These are phyloP conservation scores for Ceratonia siliqua DNA, from an alignment of 306 rosid species.

Conservation along the genomic window DNA sequence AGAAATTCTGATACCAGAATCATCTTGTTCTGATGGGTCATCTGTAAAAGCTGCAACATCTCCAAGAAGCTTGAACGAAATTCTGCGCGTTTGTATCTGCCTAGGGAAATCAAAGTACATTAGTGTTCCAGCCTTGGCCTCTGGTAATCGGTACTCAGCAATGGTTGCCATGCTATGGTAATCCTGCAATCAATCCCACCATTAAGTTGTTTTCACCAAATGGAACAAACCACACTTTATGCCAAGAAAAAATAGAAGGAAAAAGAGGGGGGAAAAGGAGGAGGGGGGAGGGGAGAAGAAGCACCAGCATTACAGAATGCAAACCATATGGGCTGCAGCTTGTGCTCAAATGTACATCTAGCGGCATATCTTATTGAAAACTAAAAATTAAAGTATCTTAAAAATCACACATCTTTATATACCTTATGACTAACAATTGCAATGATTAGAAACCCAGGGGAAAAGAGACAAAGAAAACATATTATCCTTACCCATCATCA, in stretches of 20 bases:
- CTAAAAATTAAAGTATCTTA: background rate
- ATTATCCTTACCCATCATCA: background rate
- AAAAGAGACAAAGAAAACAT: background rate
- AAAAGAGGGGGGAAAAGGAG: background rate
- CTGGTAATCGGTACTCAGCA: slow-evolving; percentile 91
- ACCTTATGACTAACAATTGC: background rate
- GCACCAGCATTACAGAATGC: background rate
- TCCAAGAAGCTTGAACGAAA: slow-evolving; percentile 82
- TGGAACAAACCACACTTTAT: background rate
- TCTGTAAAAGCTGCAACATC: slow-evolving; percentile 82
- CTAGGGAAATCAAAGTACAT: slow-evolving; percentile 92
- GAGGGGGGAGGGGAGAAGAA: background rate
- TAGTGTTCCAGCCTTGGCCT: slow-evolving; percentile 80
- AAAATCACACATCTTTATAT: background rate
- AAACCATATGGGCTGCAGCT: background rate
- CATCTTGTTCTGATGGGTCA: slow-evolving; percentile 84
- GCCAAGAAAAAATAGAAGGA: background rate
- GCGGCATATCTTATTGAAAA: background rate
- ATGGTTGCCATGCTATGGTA: slow-evolving; percentile 58
- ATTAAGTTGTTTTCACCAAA: slow-evolving; percentile 24
- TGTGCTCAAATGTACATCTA: background rate
- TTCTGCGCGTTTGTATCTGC: slow-evolving; percentile 65
- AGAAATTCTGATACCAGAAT: slow-evolving; percentile 50
- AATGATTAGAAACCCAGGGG: background rate
- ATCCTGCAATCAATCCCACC: slow-evolving; percentile 59